Base-by-base conservation (phyloP, 441 rosid genomes). In the Populus tomentosa region DNA sequence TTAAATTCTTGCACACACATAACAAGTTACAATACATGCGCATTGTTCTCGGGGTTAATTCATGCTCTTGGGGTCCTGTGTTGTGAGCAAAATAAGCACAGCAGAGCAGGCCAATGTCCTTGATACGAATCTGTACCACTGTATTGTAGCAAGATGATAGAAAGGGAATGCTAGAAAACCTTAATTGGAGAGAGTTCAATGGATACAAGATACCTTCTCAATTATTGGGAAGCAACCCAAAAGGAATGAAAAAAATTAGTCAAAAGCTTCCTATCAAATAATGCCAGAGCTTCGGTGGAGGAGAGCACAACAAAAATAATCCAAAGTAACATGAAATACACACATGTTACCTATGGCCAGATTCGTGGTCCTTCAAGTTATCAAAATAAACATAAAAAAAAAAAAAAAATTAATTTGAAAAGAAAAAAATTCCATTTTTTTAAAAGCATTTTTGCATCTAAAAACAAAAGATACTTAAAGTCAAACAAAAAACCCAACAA, bases 341-440 rank as follows among this genome's bases (percentile, higher is more conserved):
- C 79, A 75, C 84, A 83, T 14, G 97, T 88, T 65, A 86, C 77
- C 95, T 97, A 93, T 0, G 97, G 95, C 98, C 99, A 93, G 24
- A 88, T 42, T 85, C 89, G 87, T 71, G 95, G 93, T 30, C 95
- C 97, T 84, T 97, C 97, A n/a, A 93, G 91, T 84, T 95, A 28
- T 28, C 4, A 28, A 28, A 28, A 28, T 3, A 28, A 28, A 7
- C 0, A 26, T 7, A 36, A 36, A 36, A 38, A 38, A 1, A 38
- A 0, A 38, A 38, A 38, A 38, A 38, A 38, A 8, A 9, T 38
- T 36, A 7, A 1, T 36, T 36, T 36, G 0, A 36, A 36, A 36
- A 36, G 0, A 36, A 36, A 36, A 0, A 36, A 6, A 36, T 1
- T 36, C 0, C 0, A 7, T 36, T 36, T 38, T 8, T 38, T 28